Evolutionary conservation across 2,329 filamentous ascomycete species (phyloP).

Genomic region (Aureobasidium namibiae): DNA sequence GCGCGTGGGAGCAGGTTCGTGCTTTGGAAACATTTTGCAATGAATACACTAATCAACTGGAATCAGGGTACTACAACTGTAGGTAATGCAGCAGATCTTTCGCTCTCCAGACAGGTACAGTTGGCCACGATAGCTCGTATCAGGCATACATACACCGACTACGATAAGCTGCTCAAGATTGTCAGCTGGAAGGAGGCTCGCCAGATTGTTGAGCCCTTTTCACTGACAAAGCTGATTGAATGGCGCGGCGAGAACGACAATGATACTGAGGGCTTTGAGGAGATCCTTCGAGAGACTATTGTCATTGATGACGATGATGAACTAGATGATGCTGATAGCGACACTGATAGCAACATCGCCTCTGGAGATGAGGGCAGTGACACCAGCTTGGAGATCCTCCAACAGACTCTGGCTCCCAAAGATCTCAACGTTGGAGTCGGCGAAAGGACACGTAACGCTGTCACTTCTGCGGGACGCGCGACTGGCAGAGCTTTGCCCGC

Average conservation of each 20-base stretch:
- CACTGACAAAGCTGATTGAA: conserved; percentile 49
- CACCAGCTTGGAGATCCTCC: conserved; percentile 7
- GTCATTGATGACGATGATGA: conserved; percentile 52
- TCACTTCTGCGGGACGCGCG: neutral
- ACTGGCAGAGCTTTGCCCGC: neutral
- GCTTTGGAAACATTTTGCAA: neutral
- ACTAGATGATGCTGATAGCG: conserved; percentile 16
- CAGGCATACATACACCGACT: conserved; percentile 54
- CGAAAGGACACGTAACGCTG: neutral
- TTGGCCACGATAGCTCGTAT: conserved; percentile 55
- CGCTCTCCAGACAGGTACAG: conserved; percentile 50
- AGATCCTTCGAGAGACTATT: conserved; percentile 56
- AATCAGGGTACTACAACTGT: conserved; percentile 47
- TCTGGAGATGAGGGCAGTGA: conserved; percentile 7
- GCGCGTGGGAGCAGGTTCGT: conserved; percentile 51
- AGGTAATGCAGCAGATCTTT: conserved; percentile 47
- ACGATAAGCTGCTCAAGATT: conserved; percentile 49
- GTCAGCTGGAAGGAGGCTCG: conserved; percentile 47
- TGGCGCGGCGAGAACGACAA: conserved; percentile 55
- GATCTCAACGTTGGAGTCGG: conserved; percentile 2
- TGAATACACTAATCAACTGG: conserved; percentile 18
- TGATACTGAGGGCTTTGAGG: conserved; percentile 46
- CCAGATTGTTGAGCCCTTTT: conserved; percentile 45
- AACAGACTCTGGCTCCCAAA: conserved; percentile 9
- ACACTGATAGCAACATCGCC: neutral